These are phyloP conservation scores for Pterulicium gracile DNA, from an alignment of 1,284 basidiomycete species.

Conservation along the genomic window DNA sequence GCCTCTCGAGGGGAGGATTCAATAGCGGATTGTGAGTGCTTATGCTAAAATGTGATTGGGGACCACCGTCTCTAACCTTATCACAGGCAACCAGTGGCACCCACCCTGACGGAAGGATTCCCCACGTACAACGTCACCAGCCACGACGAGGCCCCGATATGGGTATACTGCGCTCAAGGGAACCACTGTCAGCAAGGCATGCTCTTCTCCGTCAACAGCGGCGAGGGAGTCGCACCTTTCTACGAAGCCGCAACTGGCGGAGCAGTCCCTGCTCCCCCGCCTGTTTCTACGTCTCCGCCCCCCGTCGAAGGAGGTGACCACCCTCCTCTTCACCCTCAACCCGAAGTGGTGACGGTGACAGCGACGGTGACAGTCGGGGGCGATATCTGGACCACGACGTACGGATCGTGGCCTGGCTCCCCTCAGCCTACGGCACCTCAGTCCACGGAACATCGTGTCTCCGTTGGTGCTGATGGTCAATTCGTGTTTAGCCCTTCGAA, in stretches of 20 bases:
- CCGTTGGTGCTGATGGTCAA: not conserved
- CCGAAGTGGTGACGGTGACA: conserved; percentile 20
- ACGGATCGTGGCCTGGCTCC: conserved; percentile 20
- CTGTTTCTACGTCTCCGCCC: conserved; percentile 13
- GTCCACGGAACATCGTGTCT: conserved; percentile 12
- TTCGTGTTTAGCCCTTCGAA: conserved; percentile 15
- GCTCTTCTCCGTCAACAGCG: conserved; percentile 57
- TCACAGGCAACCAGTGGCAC: conserved; percentile 39
- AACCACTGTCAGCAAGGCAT: conserved; percentile 41
- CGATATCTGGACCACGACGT: conserved; percentile 19
- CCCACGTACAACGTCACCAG: conserved; percentile 43
- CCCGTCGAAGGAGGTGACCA: conserved; percentile 14
- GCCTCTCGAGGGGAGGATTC: conserved; percentile 41
- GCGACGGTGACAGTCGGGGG: conserved; percentile 25
- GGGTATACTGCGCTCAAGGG: conserved; percentile 34
- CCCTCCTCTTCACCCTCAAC: conserved; percentile 9
- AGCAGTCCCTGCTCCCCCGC: conserved; percentile 14
- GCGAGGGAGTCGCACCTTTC: conserved; percentile 39
- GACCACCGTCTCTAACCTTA: too few relatives aligned
- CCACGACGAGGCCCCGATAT: conserved; percentile 44
- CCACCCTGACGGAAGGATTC: conserved; percentile 29
- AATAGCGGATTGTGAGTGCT: conserved; percentile 48
- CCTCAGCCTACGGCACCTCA: conserved; percentile 19
- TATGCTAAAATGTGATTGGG: too few relatives aligned
- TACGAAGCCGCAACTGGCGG: conserved; percentile 35